A percentile compares a stretch with the other conserved stretches of the same genome.
Conservation (phyloP, 352 stramenopile genomes). For the Poterioochromonas sp. region DNA sequence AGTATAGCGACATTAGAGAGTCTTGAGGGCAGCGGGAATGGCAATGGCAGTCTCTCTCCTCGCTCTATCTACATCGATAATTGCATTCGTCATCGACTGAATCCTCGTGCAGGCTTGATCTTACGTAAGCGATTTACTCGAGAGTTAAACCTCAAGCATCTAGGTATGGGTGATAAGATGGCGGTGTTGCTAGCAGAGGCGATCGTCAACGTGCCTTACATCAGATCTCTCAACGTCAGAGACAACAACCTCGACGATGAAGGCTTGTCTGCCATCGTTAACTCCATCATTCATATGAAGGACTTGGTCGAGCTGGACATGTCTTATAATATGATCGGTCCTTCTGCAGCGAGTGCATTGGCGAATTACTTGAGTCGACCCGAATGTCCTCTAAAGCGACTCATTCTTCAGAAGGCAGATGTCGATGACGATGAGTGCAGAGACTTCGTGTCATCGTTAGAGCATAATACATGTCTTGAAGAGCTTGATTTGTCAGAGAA, state of each 20-base stretch:
- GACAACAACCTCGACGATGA: constrained; percentile 41
- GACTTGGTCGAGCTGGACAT: constrained; percentile 33
- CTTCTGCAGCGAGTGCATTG: constrained; percentile 33
- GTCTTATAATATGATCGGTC: constrained; percentile 40
- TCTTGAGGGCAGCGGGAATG: background rate
- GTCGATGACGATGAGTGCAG: constrained; percentile 43
- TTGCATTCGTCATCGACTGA: background rate
- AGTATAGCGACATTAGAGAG: too few species aligned
- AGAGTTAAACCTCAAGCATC: constrained; percentile 11
- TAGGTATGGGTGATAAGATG: constrained; percentile 29
- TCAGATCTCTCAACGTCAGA: constrained; percentile 31
- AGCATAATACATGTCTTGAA: constrained; percentile 30
- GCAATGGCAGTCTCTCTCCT: background rate
- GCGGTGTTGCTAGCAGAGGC: constrained; percentile 12
- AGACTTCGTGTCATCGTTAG: constrained; percentile 38
- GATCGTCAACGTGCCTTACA: constrained; percentile 28
- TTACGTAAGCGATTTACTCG: constrained; percentile 17
- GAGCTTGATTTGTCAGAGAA: constrained; percentile 26
- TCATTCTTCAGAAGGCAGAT: constrained; percentile 4
- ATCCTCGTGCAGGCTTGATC: constrained; percentile 5
- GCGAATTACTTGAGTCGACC: constrained; percentile 11
- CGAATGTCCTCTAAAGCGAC: background rate
- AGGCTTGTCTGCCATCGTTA: background rate
- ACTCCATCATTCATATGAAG: background rate
- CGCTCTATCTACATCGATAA: constrained; percentile 16